Base-by-base conservation (phyloP, 495 filamentous ascomycete species). In the Lindgomyces ingoldianus region DNA sequence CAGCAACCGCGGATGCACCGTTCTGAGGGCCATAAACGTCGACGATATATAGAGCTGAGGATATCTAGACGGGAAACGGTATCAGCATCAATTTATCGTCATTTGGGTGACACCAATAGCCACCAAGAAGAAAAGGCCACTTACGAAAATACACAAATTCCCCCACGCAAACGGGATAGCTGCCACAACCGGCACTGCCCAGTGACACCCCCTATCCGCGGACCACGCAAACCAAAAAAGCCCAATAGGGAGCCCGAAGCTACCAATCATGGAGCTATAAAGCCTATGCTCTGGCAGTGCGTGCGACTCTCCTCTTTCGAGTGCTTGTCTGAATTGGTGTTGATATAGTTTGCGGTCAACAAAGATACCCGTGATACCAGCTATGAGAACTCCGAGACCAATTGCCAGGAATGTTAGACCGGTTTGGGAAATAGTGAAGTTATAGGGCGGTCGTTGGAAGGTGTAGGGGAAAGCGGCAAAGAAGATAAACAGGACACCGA, bases 211-310 rank as follows among this genome's bases (percentile, higher is more conserved):
- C 48, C 78, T 78, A 21, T 86, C 73, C 0, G 77, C 85, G 0
- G 79, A 77, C 87, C 87, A 90, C 4, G 87, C 87, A 68, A 89
- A 90, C 78, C 83, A 85, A 22, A 90, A 77, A 60, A 90, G 70
- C 3, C 80, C 84, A 2, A 76, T 76, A 0, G 93, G 92, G 64
- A 90, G 95, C 41, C 96, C 57, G 10, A 87, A 75, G 1, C 87
- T 87, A 9, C 88, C 91, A 0, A 95, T 72, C 87, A 86, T 95
- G 2, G 91, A 89, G 66, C 96, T 96, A 65, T 96, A 87, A 19
- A 85, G 78, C 85, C 96, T 89, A 3, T 93, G 84, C 72, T 98
- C 93, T 76, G 73, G 84, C 89, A n/a, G 90, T 78, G 47, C 90
- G 76, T 57, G 83, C 85, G 85, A 80, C 14, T 81, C 59, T 21